These are phyloP conservation scores for Globomyces pollinis-pini DNA, from an alignment of 192 early-diverging fungal species.

Conservation along the genomic window DNA sequence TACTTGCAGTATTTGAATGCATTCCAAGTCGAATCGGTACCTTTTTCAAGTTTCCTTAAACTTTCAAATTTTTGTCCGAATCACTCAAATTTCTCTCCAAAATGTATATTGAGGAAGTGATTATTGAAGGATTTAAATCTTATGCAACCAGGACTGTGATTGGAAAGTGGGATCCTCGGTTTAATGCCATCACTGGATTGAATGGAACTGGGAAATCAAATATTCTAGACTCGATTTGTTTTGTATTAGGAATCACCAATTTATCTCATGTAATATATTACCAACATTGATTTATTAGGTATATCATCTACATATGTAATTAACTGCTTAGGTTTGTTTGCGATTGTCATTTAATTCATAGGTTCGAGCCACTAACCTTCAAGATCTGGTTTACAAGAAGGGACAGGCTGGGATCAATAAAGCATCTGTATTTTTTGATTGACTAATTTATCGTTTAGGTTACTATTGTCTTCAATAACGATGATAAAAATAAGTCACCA, in stretches of 20 bases:
- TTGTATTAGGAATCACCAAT: conserved; percentile 93
- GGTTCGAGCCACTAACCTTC: conserved; percentile 86
- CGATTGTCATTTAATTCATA: conserved; percentile 15
- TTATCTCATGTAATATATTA: conserved; percentile 48
- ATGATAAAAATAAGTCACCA: conserved; percentile 73
- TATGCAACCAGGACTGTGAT: conserved; percentile 94
- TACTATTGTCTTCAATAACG: conserved; percentile 93
- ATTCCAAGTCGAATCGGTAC: too few relatives aligned
- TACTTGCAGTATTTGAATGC: too few relatives aligned
- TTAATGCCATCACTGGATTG: conserved; percentile 97
- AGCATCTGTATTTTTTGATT: too few relatives aligned
- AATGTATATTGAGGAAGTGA: conserved; percentile 91
- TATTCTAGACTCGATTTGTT: conserved; percentile 97
- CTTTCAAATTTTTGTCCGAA: too few relatives aligned
- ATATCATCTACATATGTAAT: neutral
- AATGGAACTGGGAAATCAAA: conserved; percentile 99
- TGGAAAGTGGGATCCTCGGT: conserved; percentile 94
- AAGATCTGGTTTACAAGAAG: conserved; percentile 98
- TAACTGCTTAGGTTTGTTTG: too few relatives aligned
- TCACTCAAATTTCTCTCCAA: too few relatives aligned
- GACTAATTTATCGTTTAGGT: too few relatives aligned
- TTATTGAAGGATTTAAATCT: conserved; percentile 98
- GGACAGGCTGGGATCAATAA: conserved; percentile 98
- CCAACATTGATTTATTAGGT: too few relatives aligned
- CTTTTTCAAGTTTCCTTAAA: too few relatives aligned